phyloP scores from a whole-genome alignment of 495 filamentous ascomycete genomes.

The Aspergillus bertholletiae region DNA sequence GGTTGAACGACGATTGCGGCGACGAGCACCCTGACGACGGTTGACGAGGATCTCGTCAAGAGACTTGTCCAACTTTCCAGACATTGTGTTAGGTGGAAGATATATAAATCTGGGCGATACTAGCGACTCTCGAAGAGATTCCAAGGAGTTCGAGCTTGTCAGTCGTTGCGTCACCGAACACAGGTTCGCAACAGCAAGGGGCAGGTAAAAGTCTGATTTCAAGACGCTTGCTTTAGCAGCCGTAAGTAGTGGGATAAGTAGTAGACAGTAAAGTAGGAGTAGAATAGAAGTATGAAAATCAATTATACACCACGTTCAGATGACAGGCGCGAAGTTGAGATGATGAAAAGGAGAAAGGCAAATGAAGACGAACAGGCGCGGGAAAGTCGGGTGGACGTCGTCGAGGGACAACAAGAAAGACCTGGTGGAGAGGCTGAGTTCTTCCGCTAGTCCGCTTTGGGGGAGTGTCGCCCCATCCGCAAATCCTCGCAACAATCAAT shows the following conservation, averaged over 20 bases:
- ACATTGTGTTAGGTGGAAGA: constrained; percentile 52
- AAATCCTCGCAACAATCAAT: background rate
- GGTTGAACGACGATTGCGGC: constrained; percentile 50
- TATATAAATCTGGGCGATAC: background rate
- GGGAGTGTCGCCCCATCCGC: background rate
- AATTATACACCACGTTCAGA: constrained; percentile 7
- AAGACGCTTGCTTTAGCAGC: background rate
- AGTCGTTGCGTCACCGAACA: background rate
- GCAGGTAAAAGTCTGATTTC: background rate
- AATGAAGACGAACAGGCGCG: too few species aligned
- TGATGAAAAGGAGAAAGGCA: constrained; percentile 13
- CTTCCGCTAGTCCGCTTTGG: too few species aligned
- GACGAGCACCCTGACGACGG: constrained; percentile 56
- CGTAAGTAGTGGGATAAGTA: background rate
- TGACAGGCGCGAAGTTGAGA: constrained; percentile 14
- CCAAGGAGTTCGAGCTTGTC: background rate
- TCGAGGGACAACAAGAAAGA: constrained; percentile 4
- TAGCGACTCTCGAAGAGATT: background rate
- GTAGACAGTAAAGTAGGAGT: constrained; percentile 10
- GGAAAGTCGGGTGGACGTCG: constrained; percentile 6
- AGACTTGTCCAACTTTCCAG: constrained; percentile 90
- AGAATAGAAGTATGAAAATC: constrained; percentile 12
- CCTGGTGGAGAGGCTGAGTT: constrained; percentile 7
- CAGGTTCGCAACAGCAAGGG: background rate
- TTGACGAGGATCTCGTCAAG: constrained; percentile 92